Percentiles rank a stretch among this genome's conserved stretches.
These are phyloP conservation scores for Trametes maxima DNA, from an alignment of 768 basidiomycete species.

Conservation along the genomic window DNA sequence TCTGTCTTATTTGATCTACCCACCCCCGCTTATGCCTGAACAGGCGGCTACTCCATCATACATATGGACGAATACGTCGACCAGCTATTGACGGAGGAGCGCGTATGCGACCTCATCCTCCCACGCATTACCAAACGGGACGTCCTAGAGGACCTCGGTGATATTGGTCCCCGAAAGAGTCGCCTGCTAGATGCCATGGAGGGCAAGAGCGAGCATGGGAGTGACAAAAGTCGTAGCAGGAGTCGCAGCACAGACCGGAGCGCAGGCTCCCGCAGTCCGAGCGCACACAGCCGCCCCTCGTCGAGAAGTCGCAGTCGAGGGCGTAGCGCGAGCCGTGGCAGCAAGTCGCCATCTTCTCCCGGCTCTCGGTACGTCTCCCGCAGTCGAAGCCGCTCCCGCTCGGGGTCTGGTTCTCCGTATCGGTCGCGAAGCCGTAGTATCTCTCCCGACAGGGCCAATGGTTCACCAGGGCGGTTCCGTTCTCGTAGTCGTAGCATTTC, in stretches of 20 bases:
- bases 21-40: background rate
- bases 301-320: conserved; percentile 17
- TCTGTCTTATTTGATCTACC: background rate
- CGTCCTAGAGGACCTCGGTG: conserved; percentile 89
- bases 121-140: conserved; percentile 86
- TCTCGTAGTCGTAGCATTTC: conserved; percentile 43
- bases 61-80: conserved; percentile 94
- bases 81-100: conserved; percentile 79
- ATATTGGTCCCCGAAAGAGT: conserved; percentile 83
- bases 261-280: conserved; percentile 11
- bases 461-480: conserved; percentile 25
- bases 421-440: conserved; percentile 63
- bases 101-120: conserved; percentile 95
- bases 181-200: conserved; percentile 88
- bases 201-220: conserved; percentile 58
- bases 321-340: conserved; percentile 3
- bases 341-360: conserved; percentile 44
- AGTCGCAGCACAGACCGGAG: conserved; percentile 38
- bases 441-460: conserved; percentile 46
- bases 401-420: conserved; percentile 40
- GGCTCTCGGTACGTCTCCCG: conserved; percentile 66
- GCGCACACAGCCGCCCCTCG: conserved; percentile 4
- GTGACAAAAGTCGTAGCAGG: conserved; percentile 42
- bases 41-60: conserved; percentile 84
- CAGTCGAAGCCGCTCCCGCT: conserved; percentile 59